phyloP scores from a whole-genome alignment of 1,284 basidiomycete genomes.

The Ganoderma multipileum region DNA sequence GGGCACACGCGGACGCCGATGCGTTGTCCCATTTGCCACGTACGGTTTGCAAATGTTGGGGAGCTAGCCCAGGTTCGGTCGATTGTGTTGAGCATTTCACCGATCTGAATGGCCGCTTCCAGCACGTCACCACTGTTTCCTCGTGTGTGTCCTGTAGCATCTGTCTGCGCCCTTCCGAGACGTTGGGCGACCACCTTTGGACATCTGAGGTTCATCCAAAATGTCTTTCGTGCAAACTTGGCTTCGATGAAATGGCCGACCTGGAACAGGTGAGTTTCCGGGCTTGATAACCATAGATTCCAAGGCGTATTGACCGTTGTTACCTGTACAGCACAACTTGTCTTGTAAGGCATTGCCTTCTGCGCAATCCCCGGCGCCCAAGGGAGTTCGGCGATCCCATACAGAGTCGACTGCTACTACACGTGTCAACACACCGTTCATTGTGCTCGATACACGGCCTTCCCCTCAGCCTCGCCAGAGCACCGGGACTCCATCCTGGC shows the following conservation, averaged over 20 bases:
- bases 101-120: background rate
- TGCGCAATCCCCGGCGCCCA: background rate
- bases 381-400: background rate
- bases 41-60: background rate
- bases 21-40: background rate
- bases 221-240: background rate
- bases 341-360: background rate
- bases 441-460: background rate
- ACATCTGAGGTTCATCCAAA: background rate
- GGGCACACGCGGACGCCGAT: background rate
- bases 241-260: background rate
- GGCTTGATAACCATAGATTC: background rate
- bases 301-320: background rate
- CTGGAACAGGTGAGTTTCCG: background rate
- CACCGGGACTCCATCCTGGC: slow-evolving; percentile 4
- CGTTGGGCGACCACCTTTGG: background rate
- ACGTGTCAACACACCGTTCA: background rate
- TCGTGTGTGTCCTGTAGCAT: background rate
- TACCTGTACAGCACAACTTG: background rate
- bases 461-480: background rate
- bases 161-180: background rate
- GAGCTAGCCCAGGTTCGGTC: slow-evolving; percentile 1
- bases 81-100: background rate
- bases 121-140: background rate
- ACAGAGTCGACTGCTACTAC: background rate